Evolutionary conservation across 495 filamentous ascomycete genomes (phyloP).

Genomic region (Penicillium antarcticum): DNA sequence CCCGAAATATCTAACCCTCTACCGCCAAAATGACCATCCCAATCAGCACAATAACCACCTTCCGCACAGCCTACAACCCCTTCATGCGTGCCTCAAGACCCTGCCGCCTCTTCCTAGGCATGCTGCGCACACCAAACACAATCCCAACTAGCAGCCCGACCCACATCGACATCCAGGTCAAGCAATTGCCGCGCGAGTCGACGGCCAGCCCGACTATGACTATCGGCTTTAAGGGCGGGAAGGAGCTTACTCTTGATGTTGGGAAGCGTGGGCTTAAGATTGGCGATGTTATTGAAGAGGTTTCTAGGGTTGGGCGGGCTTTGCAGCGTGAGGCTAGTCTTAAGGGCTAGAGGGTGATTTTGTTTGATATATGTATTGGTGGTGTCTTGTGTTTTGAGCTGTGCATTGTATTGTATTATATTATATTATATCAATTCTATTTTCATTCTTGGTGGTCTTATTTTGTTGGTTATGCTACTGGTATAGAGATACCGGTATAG

Average conservation of each 20-base stretch:
- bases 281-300: conserved; percentile 81
- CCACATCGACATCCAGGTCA: conserved; percentile 70
- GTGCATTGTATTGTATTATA: conserved; percentile 28
- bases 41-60: conserved; percentile 63
- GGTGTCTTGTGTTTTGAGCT: conserved; percentile 16
- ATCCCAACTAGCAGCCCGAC: conserved; percentile 67
- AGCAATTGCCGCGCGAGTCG: conserved; percentile 63
- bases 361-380: conserved; percentile 8
- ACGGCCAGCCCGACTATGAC: conserved; percentile 51
- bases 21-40: conserved; percentile 71
- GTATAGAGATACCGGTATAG: too few relatives aligned
- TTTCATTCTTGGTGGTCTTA: neutral
- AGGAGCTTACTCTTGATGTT: conserved; percentile 60
- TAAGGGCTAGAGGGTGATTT: conserved; percentile 53
- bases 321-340: conserved; percentile 81
- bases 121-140: conserved; percentile 62
- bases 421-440: conserved; percentile 10
- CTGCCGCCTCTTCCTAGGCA: conserved; percentile 79
- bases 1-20: neutral
- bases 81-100: conserved; percentile 75
- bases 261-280: conserved; percentile 82
- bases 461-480: too few relatives aligned
- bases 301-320: conserved; percentile 80
- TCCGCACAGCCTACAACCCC: conserved; percentile 86
- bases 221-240: conserved; percentile 64